A percentile compares a stretch with the other conserved stretches of the same genome.
phyloP scores from a whole-genome alignment of 2,329 filamentous ascomycete species.

The Xylaria sp. region DNA sequence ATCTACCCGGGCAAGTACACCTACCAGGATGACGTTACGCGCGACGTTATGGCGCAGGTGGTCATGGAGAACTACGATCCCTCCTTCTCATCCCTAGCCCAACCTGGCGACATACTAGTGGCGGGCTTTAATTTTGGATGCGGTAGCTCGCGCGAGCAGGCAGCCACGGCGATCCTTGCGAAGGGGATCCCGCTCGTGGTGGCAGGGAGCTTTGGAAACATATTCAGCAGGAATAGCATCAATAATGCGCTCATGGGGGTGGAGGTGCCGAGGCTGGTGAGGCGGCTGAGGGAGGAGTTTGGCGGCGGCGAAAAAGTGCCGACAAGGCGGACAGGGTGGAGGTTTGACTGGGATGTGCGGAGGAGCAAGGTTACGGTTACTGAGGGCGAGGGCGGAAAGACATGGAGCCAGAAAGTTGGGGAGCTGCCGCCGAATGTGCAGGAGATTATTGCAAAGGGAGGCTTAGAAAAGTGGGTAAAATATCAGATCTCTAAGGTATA shows the following conservation, averaged over 20 bases:
- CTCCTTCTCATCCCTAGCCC: neutral
- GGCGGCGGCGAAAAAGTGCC: too few species aligned
- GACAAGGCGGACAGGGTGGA: conserved; percentile 80
- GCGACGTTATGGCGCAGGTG: conserved; percentile 84
- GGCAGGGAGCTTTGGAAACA: conserved; percentile 50
- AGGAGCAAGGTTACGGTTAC: conserved; percentile 12
- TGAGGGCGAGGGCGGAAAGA: conserved; percentile 62
- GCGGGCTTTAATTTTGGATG: neutral
- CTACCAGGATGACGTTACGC: conserved; percentile 85
- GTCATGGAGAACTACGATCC: conserved; percentile 95
- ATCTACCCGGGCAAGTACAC: conserved; percentile 95
- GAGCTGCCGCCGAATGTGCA: conserved; percentile 88
- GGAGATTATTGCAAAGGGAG: conserved; percentile 63
- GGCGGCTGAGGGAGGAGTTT: too few species aligned
- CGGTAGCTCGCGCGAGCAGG: too few species aligned
- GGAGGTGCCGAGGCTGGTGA: too few species aligned
- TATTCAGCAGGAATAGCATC: conserved; percentile 56
- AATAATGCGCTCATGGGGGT: conserved; percentile 76
- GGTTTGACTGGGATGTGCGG: conserved; percentile 79
- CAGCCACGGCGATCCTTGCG: conserved; percentile 87
- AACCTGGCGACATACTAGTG: conserved; percentile 8
- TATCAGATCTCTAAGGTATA: too few species aligned
- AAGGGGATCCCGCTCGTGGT: conserved; percentile 84
- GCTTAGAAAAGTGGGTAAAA: too few species aligned
- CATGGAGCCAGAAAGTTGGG: conserved; percentile 84